These are phyloP conservation scores for Colletotrichum karsti DNA, from an alignment of 2,329 filamentous ascomycete species.

Conservation along the genomic window DNA sequence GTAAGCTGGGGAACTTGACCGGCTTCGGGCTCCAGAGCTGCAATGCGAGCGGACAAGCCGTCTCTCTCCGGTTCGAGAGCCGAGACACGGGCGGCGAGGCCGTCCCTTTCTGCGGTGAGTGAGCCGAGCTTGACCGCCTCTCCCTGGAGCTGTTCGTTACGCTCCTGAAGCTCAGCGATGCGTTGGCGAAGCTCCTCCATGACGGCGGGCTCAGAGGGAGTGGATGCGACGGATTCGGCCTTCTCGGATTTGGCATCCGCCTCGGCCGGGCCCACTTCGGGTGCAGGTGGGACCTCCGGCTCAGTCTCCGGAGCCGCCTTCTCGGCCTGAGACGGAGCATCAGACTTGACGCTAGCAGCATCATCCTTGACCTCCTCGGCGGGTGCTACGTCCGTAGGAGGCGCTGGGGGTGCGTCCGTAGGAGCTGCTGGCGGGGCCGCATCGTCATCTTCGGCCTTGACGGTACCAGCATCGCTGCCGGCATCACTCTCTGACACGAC, in stretches of 20 bases:
- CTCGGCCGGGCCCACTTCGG: not conserved
- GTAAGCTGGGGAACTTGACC: conserved; percentile 14
- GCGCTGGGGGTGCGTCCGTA: not conserved
- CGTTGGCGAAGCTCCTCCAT: conserved; percentile 26
- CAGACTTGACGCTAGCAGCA: not conserved
- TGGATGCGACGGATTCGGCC: conserved; percentile 1
- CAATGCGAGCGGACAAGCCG: too few relatives aligned
- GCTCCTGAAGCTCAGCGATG: conserved; percentile 27
- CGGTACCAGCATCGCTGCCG: conserved; percentile 17
- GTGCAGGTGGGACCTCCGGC: not conserved
- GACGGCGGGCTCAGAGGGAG: conserved; percentile 3
- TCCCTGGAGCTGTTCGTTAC: conserved; percentile 26
- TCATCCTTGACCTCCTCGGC: conserved; percentile 17
- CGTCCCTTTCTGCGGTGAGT: conserved; percentile 27
- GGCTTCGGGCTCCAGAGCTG: conserved; percentile 9
- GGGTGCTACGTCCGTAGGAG: too few relatives aligned
- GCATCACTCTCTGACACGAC: conserved; percentile 16
- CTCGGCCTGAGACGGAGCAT: not conserved
- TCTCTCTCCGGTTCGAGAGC: conserved; percentile 1
- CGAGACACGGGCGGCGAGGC: conserved; percentile 10
- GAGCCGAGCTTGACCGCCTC: conserved; percentile 16
- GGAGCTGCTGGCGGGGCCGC: not conserved
- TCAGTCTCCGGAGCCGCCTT: conserved; percentile 2
- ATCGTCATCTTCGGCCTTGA: conserved; percentile 21
- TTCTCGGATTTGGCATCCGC: not conserved